Evolutionary conservation across 306 rosid genomes (phyloP), one percentile per base, ranked within the genome.

Genomic region (Trifolium repens): DNA sequence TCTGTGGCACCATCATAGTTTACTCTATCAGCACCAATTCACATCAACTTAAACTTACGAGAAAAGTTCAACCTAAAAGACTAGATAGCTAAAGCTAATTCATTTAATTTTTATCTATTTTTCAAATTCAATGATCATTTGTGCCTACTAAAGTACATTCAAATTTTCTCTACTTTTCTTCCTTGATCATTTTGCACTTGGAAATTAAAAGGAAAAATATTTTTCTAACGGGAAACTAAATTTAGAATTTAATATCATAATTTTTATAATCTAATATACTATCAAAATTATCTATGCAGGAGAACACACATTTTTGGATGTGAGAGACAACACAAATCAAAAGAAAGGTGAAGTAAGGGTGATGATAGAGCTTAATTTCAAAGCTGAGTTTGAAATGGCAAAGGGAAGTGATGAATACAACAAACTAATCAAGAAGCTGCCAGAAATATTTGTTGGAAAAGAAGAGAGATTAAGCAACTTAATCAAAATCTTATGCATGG

Each of bases 321-420:
- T 94, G 60, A 78, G 87, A 74, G 90, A 85, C 12, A 87, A 34
- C 17, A 61, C 86, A 46, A 85, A 87, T 8, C 68, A 79, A 34
- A 90, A 89, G 76, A 90, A 82, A 79, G 94, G 89, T 60, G 88
- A 83, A 35, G 79, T 87, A 70, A 86, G 97, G 68, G 89, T 90
- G 75, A 87, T 94, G 27, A 69, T 94, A 44, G 98, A 94, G 75
- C 40, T 87, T 11, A 94, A 87, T 63, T 89, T 94, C 61, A 46
- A 87, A 57, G 93, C 88, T 2, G 98, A 94, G 53, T 94, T 94
- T 5, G 96, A 94, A 82, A 91, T 94, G 93, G 96, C 90, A 0
- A 81, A 88, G 46, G 93, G 87, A 2, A 86, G 87, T 63, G 84
- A 86, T 0, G 93, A 91, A 2, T 94, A 91, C 73, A 90, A 84